Evolutionary conservation across 306 rosid genomes (phyloP), one percentile per base, ranked within the genome.

Genomic region (Trifolium dubium): DNA sequence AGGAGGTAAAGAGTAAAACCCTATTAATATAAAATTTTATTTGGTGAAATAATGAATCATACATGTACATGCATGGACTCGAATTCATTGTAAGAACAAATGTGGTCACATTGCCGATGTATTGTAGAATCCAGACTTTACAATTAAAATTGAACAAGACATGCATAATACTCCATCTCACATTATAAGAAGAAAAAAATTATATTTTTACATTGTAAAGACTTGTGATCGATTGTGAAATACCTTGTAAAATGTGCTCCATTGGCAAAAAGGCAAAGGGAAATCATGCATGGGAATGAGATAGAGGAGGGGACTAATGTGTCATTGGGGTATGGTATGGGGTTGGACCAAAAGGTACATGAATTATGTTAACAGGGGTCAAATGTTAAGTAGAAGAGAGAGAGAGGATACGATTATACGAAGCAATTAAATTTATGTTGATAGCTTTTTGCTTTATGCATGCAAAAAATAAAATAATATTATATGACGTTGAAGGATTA

Each of bases 261-360:
- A n/a, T 68, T 77, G 60, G 67, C 64, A 55, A 74, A 77, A 77
- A 84, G 69, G 78, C 53, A 29, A 66, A 69, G 67, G 72, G 58
- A 76, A 74, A 73, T 79, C 84, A 73, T 82, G 81, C 86, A 82
- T 79, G 81, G 71, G 60, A 78, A 82, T 79, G 81, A 69, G 60
- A 78, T 47, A 63, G 39, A 35, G 49, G 30, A 37, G 18, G 34
- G 51, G 41, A 68, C 35, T 64, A 5, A 77, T 75, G 77, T 78
- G 85, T 81, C 68, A 73, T 73, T 70, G 71, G 23, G 23, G 23
- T 1, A 23, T 23, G 23, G 23, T 1, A 23, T 23, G 23, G 78
- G 59, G 41, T 34, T 68, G 54, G 81, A 78, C 58, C 58, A 77
- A 54, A 65, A 8, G 70, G 77, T 62, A 58, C 78, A 64, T 64